These are phyloP conservation scores for Candida nemodendra DNA, from an alignment of 805 yeast genomes.

Conservation along the genomic window DNA sequence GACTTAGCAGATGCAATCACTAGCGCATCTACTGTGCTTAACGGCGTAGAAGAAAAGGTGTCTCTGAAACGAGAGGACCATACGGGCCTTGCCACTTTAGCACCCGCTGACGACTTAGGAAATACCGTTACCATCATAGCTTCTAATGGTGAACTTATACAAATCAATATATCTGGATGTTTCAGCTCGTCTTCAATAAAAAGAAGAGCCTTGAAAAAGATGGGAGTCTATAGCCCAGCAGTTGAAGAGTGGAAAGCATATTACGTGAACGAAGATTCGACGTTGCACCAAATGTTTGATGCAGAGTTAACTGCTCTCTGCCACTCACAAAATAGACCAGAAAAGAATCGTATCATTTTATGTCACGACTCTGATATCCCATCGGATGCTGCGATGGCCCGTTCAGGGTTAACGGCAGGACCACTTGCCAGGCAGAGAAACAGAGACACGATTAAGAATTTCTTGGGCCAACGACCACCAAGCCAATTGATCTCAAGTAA, in stretches of 20 bases:
- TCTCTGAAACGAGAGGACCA: neutral
- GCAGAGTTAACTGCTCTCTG: conserved; percentile 81
- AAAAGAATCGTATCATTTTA: conserved; percentile 67
- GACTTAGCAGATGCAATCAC: conserved; percentile 21
- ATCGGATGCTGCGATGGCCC: conserved; percentile 31
- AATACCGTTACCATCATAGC: conserved; percentile 60
- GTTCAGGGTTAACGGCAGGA: conserved; percentile 9
- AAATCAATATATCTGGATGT: conserved; percentile 73
- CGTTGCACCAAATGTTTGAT: conserved; percentile 56
- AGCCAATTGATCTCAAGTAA: conserved; percentile 88
- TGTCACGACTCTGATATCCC: conserved; percentile 68
- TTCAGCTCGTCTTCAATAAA: conserved; percentile 79
- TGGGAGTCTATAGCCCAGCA: conserved; percentile 46
- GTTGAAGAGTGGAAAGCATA: conserved; percentile 55
- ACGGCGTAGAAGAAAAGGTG: conserved; percentile 14
- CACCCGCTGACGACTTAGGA: conserved; percentile 5
- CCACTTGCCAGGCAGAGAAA: conserved; percentile 1
- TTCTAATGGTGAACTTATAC: conserved; percentile 69
- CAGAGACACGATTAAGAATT: conserved; percentile 36
- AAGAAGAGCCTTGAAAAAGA: conserved; percentile 58
- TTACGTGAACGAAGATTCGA: conserved; percentile 44
- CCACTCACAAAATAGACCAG: conserved; percentile 68
- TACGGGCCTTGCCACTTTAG: conserved; percentile 1
- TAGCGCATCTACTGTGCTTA: conserved; percentile 15
- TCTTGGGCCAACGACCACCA: conserved; percentile 91